These are phyloP conservation scores for Rhodamnia argentea DNA, from an alignment of 345 rosid genomes.

Conservation along the genomic window DNA sequence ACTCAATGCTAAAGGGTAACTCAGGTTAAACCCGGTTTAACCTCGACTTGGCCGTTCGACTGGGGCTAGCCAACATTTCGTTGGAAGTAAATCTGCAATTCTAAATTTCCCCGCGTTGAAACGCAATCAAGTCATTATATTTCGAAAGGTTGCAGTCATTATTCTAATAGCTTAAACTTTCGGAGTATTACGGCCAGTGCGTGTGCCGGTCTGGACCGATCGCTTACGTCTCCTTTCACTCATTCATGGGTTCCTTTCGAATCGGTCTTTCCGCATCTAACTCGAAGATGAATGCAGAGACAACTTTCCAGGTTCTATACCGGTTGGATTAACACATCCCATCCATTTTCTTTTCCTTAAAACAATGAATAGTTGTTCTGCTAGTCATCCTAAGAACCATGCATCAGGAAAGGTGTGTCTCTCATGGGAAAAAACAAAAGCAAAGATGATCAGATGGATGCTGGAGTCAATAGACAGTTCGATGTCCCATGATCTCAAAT, in stretches of 20 bases:
- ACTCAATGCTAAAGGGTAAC: not conserved
- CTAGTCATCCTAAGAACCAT: not conserved
- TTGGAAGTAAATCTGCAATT: not conserved
- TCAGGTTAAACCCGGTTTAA: not conserved
- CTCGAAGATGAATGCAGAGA: not conserved
- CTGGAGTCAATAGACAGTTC: not conserved
- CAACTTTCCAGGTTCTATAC: not conserved
- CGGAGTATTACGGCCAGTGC: no score
- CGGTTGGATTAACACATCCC: not conserved
- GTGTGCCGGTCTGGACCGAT: not conserved
- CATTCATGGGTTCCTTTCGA: not conserved
- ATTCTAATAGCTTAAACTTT: not conserved
- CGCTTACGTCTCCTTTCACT: not conserved
- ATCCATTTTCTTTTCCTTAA: not conserved
- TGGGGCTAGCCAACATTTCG: not conserved
- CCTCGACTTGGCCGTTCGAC: not conserved
- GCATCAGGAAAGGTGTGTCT: not conserved
- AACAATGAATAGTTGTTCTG: not conserved
- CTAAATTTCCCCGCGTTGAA: not conserved
- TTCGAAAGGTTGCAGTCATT: not conserved
- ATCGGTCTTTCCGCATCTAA: not conserved
- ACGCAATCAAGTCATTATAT: not conserved
- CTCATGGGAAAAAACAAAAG: not conserved
- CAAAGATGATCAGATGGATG: not conserved
- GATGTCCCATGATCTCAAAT: constrained; percentile 6